Evolutionary conservation across 805 yeast species (phyloP).

Genomic region (Candida nanaspora): DNA sequence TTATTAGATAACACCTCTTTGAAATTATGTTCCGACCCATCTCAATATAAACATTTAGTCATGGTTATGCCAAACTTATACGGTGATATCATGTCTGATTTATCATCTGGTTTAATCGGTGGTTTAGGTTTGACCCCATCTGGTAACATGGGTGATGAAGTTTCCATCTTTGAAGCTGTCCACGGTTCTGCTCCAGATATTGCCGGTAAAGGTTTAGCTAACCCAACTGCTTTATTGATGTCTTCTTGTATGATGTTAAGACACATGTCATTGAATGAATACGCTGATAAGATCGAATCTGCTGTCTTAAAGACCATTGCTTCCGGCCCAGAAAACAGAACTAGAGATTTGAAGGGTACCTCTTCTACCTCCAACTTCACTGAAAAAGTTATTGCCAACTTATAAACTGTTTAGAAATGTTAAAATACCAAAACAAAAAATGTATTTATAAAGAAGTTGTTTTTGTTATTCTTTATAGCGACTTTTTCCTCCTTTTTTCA

Average conservation of each 20-base stretch:
- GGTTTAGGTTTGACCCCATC: constrained; percentile 98
- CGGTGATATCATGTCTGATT: constrained; percentile 98
- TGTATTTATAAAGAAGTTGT: too few species aligned
- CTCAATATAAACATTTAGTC: constrained; percentile 79
- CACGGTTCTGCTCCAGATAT: constrained; percentile 99
- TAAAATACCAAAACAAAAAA: neutral
- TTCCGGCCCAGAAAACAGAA: constrained; percentile 92
- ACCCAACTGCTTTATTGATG: constrained; percentile 95
- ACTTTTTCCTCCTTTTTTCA: too few species aligned
- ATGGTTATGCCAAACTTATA: constrained; percentile 98
- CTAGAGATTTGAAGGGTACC: constrained; percentile 91
- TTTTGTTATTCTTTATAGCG: too few species aligned
- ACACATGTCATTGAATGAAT: constrained; percentile 84
- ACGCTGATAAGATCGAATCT: constrained; percentile 79
- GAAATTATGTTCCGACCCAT: constrained; percentile 84
- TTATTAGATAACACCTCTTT: constrained; percentile 93
- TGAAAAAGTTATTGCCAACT: constrained; percentile 76
- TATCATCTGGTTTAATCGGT: constrained; percentile 96
- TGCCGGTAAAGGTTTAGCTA: constrained; percentile 97
- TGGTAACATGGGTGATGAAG: constrained; percentile 98
- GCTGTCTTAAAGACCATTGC: constrained; percentile 90
- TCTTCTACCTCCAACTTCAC: constrained; percentile 89
- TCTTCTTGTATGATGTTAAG: constrained; percentile 99
- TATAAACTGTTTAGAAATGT: constrained; percentile 28
- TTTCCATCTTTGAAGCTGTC: constrained; percentile 97